Conservation (phyloP, 2,329 filamentous ascomycete genomes). For the Fusarium sororula region DNA sequence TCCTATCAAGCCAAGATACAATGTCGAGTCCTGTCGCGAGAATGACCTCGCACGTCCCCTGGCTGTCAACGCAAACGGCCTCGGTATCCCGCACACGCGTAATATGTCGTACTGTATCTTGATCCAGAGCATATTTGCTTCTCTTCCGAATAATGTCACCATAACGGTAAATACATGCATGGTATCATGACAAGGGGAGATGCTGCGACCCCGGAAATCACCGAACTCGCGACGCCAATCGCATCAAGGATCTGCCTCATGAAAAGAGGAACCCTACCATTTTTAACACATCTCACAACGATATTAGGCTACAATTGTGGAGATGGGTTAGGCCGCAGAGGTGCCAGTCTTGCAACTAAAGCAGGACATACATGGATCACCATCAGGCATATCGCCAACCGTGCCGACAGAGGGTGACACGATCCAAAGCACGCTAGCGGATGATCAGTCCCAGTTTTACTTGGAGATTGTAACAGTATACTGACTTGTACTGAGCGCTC, state of each 20-base stretch:
- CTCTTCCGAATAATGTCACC: background rate
- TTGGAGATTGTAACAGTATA: background rate
- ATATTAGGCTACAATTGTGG: background rate
- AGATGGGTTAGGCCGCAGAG: background rate
- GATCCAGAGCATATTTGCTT: background rate
- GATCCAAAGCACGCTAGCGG: background rate
- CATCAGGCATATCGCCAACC: background rate
- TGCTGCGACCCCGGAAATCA: background rate
- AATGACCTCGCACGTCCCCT: background rate
- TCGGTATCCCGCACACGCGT: background rate
- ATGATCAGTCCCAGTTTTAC: background rate
- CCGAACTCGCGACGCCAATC: background rate
- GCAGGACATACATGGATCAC: background rate
- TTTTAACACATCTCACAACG: rapidly evolving
- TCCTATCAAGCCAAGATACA: background rate
- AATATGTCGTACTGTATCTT: background rate
- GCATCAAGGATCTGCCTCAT: background rate
- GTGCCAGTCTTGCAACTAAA: background rate
- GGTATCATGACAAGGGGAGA: background rate
- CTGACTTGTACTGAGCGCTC: background rate
- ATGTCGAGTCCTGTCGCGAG: background rate
- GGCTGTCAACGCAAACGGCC: background rate
- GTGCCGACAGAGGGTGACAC: background rate
- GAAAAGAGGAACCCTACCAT: background rate
- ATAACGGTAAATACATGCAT: background rate